A percentile compares a stretch with the other conserved stretches of the same genome.
Conservation (phyloP, 2,329 filamentous ascomycete species). For the Achaetomium macrosporum region DNA sequence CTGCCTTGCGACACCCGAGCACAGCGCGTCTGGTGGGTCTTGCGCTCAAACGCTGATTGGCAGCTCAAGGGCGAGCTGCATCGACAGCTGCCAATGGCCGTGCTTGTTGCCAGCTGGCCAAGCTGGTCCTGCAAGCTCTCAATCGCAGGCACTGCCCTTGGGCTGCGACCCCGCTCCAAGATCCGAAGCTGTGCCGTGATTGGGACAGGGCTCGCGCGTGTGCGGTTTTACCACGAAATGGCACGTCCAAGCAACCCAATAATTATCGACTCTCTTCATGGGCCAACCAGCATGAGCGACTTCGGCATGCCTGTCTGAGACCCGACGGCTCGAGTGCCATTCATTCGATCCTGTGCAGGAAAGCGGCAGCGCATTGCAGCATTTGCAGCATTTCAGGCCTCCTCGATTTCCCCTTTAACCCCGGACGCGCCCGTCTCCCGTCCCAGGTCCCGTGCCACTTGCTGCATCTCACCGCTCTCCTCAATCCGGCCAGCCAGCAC, state of each 20-base stretch:
- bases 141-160: constrained; percentile 8
- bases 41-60: constrained; percentile 5
- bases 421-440: background rate
- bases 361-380: constrained; percentile 1
- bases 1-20: background rate
- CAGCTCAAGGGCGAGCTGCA: background rate
- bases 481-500: background rate
- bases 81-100: constrained; percentile 13
- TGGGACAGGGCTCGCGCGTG: constrained; percentile 20
- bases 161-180: constrained; percentile 16
- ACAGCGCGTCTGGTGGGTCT: constrained; percentile 14
- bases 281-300: constrained; percentile 11
- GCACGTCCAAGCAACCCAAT: constrained; percentile 23
- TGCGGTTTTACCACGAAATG: constrained; percentile 28
- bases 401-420: constrained; percentile 7
- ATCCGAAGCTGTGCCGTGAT: constrained; percentile 15
- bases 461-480: constrained; percentile 2
- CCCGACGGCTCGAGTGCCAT: constrained; percentile 22
- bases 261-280: constrained; percentile 20
- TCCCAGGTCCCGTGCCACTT: background rate
- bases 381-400: background rate
- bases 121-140: constrained; percentile 15
- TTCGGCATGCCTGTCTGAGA: constrained; percentile 18
- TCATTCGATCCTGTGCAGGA: constrained; percentile 15
- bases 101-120: constrained; percentile 5